These are phyloP conservation scores for Saccharomycopsis hybrid DNA, from an alignment of 1,139 yeast genomes.

Conservation along the genomic window DNA sequence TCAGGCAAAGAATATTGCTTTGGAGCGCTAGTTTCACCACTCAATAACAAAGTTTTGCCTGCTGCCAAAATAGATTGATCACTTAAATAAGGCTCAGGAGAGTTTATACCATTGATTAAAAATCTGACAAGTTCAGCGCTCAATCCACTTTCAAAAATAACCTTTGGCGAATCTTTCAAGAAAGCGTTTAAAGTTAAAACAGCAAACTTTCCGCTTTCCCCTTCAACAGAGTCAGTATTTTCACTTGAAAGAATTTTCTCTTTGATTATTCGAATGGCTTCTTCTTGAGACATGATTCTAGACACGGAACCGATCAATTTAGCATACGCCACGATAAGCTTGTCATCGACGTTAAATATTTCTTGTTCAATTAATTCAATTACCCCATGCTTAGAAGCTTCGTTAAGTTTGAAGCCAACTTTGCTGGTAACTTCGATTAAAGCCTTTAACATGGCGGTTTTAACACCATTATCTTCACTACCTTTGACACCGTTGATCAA, in stretches of 20 bases:
- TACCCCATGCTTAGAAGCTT: conserved; percentile 61
- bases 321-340: conserved; percentile 69
- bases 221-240: conserved; percentile 24
- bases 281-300: conserved; percentile 57
- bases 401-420: conserved; percentile 75
- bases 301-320: conserved; percentile 72
- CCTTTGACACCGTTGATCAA: conserved; percentile 69
- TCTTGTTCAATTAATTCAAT: conserved; percentile 75
- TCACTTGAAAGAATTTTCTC: conserved; percentile 49
- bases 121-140: conserved; percentile 43
- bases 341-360: conserved; percentile 47
- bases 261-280: conserved; percentile 54
- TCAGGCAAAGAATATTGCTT: conserved; percentile 15
- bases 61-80: conserved; percentile 80
- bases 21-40: conserved; percentile 40
- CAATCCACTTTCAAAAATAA: conserved; percentile 48
- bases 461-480: conserved; percentile 58
- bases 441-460: conserved; percentile 81
- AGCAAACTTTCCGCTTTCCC: conserved; percentile 50
- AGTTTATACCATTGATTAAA: conserved; percentile 41
- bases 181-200: conserved; percentile 73
- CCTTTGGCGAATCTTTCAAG: conserved; percentile 66
- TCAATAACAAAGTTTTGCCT: conserved; percentile 67
- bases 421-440: conserved; percentile 74
- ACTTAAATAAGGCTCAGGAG: conserved; percentile 49